Percentiles rank a stretch among this genome's conserved stretches.
These are phyloP conservation scores for Chalara sp. DNA, from an alignment of 2,329 filamentous ascomycete genomes.

Conservation along the genomic window DNA sequence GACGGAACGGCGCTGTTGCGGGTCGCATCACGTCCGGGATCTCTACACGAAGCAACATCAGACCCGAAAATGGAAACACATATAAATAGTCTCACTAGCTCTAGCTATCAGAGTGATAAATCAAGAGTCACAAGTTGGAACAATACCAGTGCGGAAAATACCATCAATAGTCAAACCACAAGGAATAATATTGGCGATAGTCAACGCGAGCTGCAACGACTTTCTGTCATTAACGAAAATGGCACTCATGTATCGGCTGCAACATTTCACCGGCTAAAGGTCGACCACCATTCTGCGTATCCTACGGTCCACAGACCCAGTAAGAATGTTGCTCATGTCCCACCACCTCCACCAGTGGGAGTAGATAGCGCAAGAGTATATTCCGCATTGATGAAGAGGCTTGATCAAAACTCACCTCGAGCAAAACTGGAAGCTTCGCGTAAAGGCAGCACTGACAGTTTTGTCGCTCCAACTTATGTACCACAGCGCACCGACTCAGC, in stretches of 20 bases:
- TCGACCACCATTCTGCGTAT: constrained; percentile 13
- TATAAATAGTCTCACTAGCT: constrained; percentile 48
- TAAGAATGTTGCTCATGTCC: constrained; percentile 7
- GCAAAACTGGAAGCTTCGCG: constrained; percentile 14
- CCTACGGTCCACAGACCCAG: constrained; percentile 15
- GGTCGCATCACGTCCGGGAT: constrained; percentile 43
- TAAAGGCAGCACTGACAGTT: constrained; percentile 14
- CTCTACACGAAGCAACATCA: constrained; percentile 40
- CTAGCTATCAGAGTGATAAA: constrained; percentile 35
- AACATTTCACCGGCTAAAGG: constrained; percentile 24
- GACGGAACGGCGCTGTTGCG: constrained; percentile 40
- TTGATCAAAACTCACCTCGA: constrained; percentile 34
- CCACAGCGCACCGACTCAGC: constrained; percentile 13
- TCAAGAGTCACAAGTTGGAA: constrained; percentile 71
- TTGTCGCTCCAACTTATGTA: background rate
- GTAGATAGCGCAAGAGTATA: constrained; percentile 55
- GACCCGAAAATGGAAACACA: constrained; percentile 43
- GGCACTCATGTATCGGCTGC: constrained; percentile 37
- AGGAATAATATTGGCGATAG: background rate
- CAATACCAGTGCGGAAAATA: constrained; percentile 48
- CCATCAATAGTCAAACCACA: constrained; percentile 34
- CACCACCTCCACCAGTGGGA: constrained; percentile 14
- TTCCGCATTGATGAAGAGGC: constrained; percentile 54
- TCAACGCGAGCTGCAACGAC: constrained; percentile 46
- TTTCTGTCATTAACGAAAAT: constrained; percentile 60